A percentile compares a stretch with the other conserved stretches of the same genome.
Conservation (phyloP, 2,329 filamentous ascomycete species). For the Phialophora expanda region DNA sequence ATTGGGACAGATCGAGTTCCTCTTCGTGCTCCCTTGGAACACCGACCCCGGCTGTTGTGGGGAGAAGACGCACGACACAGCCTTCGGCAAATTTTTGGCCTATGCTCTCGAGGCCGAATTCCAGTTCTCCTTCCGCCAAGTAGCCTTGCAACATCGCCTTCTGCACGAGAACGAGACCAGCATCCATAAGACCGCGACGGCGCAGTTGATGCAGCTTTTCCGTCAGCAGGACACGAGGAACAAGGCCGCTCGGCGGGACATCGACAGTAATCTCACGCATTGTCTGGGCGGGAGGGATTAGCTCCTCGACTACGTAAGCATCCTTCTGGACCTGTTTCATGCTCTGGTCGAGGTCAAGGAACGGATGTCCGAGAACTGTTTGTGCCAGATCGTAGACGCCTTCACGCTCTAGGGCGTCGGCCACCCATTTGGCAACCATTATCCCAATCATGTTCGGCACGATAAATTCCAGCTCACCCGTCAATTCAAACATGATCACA, state of each 20-base stretch:
- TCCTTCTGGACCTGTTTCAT: slow-evolving; percentile 50
- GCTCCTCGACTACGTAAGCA: slow-evolving; percentile 50
- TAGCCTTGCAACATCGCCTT: slow-evolving; percentile 60
- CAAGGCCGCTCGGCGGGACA: slow-evolving; percentile 53
- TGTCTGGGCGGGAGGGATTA: slow-evolving; percentile 60
- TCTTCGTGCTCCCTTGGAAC: slow-evolving; percentile 35
- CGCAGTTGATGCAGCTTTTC: slow-evolving; percentile 56
- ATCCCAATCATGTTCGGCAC: slow-evolving; percentile 66
- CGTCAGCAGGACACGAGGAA: slow-evolving; percentile 49
- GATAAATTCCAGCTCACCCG: slow-evolving; percentile 63
- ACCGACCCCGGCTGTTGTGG: slow-evolving; percentile 6
- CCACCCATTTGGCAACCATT: slow-evolving; percentile 64
- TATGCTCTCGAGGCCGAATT: slow-evolving; percentile 55
- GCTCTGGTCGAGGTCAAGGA: slow-evolving; percentile 58
- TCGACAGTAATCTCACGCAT: slow-evolving; percentile 63
- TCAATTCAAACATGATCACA: slow-evolving; percentile 68
- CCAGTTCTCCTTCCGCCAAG: slow-evolving; percentile 60
- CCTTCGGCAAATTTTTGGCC: slow-evolving; percentile 19
- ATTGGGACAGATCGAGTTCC: slow-evolving; percentile 54
- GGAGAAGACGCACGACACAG: slow-evolving; percentile 31
- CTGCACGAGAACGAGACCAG: slow-evolving; percentile 61
- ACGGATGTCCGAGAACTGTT: slow-evolving; percentile 63
- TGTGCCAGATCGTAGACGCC: slow-evolving; percentile 67
- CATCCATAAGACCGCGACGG: slow-evolving; percentile 61
- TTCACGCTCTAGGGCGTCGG: slow-evolving; percentile 59